Percentiles rank a stretch among this genome's conserved stretches.
Conservation (phyloP, 371 early-diverging fungal genomes). For the Entomophthora muscae region DNA sequence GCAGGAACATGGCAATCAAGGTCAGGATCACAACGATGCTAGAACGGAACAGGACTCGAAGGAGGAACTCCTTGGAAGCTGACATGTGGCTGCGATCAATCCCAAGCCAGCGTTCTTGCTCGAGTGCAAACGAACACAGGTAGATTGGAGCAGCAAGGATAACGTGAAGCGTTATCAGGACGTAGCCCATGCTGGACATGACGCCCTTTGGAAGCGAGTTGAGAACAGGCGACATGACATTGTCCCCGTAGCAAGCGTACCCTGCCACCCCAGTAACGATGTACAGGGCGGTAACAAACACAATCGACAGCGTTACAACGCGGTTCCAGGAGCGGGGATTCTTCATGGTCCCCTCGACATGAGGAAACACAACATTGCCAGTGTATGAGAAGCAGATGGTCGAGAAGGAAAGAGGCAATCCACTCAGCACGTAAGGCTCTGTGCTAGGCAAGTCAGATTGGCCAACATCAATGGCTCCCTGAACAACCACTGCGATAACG, state of each 20-base stretch:
- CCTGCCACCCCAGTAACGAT: conserved; percentile 50
- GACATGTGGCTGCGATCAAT: conserved; percentile 8
- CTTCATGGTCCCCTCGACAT: conserved; percentile 58
- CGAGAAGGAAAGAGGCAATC: conserved; percentile 28
- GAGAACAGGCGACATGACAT: conserved; percentile 48
- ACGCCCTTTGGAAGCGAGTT: conserved; percentile 45
- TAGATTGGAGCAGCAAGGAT: conserved; percentile 60
- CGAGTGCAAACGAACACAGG: conserved; percentile 55
- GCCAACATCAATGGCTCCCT: not conserved
- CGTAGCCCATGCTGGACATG: conserved; percentile 42
- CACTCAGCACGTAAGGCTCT: conserved; percentile 19
- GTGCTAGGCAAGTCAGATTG: not conserved
- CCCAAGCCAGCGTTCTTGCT: conserved; percentile 37
- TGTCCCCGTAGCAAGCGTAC: conserved; percentile 59
- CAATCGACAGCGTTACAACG: conserved; percentile 41
- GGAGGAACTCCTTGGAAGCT: conserved; percentile 22
- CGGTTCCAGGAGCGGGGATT: conserved; percentile 52
- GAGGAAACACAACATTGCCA: conserved; percentile 53
- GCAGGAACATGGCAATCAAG: conserved; percentile 43
- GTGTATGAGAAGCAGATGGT: conserved; percentile 63
- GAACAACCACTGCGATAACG: not conserved
- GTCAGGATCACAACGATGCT: conserved; percentile 28
- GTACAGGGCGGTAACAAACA: conserved; percentile 54
- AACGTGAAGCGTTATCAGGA: conserved; percentile 70
- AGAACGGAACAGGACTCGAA: conserved; percentile 36